phyloP scores from a whole-genome alignment of 2,329 filamentous ascomycete genomes.

The Dendrostoma leiphaemia region DNA sequence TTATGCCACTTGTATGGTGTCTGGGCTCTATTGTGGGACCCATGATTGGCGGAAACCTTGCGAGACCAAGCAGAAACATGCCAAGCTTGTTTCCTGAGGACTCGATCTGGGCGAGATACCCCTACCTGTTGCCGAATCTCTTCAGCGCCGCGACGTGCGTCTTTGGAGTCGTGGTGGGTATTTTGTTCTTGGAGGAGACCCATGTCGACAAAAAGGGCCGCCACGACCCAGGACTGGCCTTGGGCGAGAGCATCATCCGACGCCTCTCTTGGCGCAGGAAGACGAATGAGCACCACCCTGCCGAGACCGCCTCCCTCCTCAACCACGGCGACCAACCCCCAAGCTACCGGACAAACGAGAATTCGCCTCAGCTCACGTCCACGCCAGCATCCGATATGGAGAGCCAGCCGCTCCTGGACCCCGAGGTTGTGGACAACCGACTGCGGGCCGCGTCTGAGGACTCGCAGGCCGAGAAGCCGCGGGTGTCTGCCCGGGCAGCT shows the following conservation, averaged over 20 bases:
- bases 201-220: constrained; percentile 77
- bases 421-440: constrained; percentile 12
- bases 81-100: constrained; percentile 69
- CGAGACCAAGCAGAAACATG: constrained; percentile 81
- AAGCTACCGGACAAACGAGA: constrained; percentile 64
- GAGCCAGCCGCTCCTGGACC: constrained; percentile 11
- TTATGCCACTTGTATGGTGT: constrained; percentile 99
- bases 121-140: constrained; percentile 90
- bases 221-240: constrained; percentile 72
- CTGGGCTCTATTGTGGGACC: constrained; percentile 93
- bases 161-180: constrained; percentile 72
- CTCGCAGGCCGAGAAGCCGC: constrained; percentile 27
- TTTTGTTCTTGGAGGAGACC: constrained; percentile 91
- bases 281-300: constrained; percentile 36
- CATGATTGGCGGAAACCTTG: constrained; percentile 84
- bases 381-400: constrained; percentile 27
- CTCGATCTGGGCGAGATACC: constrained; percentile 80
- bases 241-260: constrained; percentile 68
- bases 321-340: constrained; percentile 62
- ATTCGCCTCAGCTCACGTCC: constrained; percentile 47
- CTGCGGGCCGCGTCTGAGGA: constrained; percentile 6
- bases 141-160: constrained; percentile 79
- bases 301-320: constrained; percentile 63
- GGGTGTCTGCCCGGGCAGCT: constrained; percentile 38
- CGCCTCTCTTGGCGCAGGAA: constrained; percentile 38